Evolutionary conservation across 2,329 filamentous ascomycete genomes (phyloP).

Genomic region (Zymoseptoria tritici): DNA sequence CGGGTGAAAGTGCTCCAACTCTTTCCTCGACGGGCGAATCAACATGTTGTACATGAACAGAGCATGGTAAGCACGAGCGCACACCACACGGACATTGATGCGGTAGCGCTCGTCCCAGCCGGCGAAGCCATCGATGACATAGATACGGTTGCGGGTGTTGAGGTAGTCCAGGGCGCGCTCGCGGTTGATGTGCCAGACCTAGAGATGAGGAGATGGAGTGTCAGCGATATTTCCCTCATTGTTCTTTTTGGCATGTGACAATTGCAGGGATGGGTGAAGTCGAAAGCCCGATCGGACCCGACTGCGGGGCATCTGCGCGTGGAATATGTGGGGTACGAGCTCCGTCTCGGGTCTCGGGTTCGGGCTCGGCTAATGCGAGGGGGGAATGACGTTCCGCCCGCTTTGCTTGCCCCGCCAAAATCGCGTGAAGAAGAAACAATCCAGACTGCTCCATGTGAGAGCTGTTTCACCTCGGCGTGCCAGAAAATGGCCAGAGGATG

Average conservation of each 20-base stretch:
- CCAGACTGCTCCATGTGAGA: not conserved
- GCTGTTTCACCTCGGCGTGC: not conserved
- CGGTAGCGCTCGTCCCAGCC: conserved; percentile 99
- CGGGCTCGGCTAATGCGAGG: conserved; percentile 7
- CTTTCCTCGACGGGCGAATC: conserved; percentile 82
- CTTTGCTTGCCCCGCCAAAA: conserved; percentile 8
- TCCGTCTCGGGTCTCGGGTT: not conserved
- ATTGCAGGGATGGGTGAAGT: not conserved
- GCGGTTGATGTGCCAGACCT: conserved; percentile 99
- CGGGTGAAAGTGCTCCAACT: conserved; percentile 95
- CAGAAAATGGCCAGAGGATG: not conserved
- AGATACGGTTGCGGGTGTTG: conserved; percentile 97
- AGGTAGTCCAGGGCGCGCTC: conserved; percentile 98
- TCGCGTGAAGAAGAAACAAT: conserved; percentile 1
- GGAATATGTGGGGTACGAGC: not conserved
- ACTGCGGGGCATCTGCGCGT: conserved; percentile 8
- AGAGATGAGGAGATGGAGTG: conserved; percentile 11
- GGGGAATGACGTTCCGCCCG: not conserved
- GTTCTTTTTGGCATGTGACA: not conserved
- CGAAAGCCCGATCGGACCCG: conserved; percentile 25
- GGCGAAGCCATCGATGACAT: conserved; percentile 93
- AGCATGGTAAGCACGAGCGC: conserved; percentile 97
- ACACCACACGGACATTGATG: conserved; percentile 95
- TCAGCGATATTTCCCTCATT: conserved; percentile 19
- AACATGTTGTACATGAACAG: conserved; percentile 99